phyloP scores from a whole-genome alignment of 202 grass and related monocot genomes.

The Elaeis oleifera region DNA sequence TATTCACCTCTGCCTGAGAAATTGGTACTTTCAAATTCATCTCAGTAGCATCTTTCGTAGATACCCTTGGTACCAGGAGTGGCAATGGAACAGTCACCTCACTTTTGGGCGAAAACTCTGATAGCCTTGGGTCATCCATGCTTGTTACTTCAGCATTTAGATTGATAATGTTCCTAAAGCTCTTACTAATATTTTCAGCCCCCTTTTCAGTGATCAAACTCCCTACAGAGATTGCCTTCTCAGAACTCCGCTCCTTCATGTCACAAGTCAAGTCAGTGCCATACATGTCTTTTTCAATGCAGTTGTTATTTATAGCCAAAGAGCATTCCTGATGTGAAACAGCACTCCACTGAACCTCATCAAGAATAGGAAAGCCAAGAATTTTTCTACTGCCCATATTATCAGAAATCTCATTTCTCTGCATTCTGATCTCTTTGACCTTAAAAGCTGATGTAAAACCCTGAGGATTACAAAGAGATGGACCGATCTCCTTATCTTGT shows the following conservation, averaged over 20 bases:
- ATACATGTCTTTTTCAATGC: not conserved
- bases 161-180: conserved; percentile 38
- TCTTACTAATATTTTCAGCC: conserved; percentile 18
- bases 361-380: conserved; percentile 14
- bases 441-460: conserved; percentile 1
- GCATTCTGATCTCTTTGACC: not conserved
- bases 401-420: not conserved
- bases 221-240: conserved; percentile 6
- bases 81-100: not conserved
- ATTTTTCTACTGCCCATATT: conserved; percentile 7
- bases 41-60: conserved; percentile 20
- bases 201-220: not conserved
- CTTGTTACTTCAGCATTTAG: conserved; percentile 50
- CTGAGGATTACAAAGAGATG: not conserved
- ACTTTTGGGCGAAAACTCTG: conserved; percentile 9
- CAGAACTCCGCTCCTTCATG: conserved; percentile 4
- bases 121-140: conserved; percentile 29
- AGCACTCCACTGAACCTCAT: conserved; percentile 16
- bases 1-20: conserved; percentile 1
- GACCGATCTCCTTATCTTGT: not conserved
- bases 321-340: not conserved
- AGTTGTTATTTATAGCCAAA: not conserved
- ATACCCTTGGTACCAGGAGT: not conserved
- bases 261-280: conserved; percentile 3
- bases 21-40: conserved; percentile 19